Base-by-base conservation (phyloP, 1,284 basidiomycete genomes). In the Singerocomus rubriflavus region DNA sequence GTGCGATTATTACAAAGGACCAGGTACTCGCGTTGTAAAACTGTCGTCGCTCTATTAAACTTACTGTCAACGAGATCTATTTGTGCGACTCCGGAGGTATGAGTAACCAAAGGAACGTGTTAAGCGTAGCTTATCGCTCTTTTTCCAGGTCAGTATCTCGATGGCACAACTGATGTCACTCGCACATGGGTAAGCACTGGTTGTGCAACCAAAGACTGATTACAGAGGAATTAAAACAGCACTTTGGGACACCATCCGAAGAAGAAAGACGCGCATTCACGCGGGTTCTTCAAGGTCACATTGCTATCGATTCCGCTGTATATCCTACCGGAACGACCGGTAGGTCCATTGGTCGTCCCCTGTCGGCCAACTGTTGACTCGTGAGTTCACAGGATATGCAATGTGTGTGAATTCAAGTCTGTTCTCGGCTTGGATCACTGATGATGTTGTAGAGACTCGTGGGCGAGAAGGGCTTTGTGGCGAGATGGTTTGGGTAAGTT, bases 101-200 rank as follows among this genome's bases (percentile, higher is more conserved):
- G 70, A 48, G 13, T 31, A 11, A 14, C 7, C n/a, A 30, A 43
- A 36, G 21, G 1, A 10, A 26, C 10, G 1, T 37, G 36, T 27
- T n/a, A 30, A 44, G 27, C 17, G 12, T 13, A 5, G 33, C 44
- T 50, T 8, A 46, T 44, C 12, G 36, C 13, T 34, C 11, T 3
- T 26, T 13, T 36, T 4, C 21, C 45, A 90, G 90, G 80, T 1
- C 95, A 98, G 72, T 98, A 88, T 69, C 71, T 83, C 29, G 94
- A 98, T 62, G 95, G 95, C 11, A 99, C 96, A 0, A 99, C 96
- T 1, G 97, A 98, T 63, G 88, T 91, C 9, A 98, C 94, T 5
- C 76, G 94, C 32, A 96, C 93, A 50, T 85, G 83, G 82, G 90
- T 88, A 63, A 59, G 75, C 62, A n/a, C 27, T 17, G 4, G 34